phyloP scores from a whole-genome alignment of 176 grass and related monocot species.

The Avena eriantha region DNA sequence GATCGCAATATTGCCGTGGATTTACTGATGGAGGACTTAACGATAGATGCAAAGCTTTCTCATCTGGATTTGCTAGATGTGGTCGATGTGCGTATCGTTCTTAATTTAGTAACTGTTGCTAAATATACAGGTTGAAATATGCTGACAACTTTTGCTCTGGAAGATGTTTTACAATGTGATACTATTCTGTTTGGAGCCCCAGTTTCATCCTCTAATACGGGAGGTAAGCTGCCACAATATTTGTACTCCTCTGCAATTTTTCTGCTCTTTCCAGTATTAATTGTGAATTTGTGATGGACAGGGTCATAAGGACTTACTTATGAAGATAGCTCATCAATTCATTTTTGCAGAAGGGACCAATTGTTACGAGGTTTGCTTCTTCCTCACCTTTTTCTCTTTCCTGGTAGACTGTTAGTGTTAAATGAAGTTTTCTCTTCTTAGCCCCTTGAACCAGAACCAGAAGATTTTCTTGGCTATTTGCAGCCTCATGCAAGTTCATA shows the following conservation, averaged over 20 bases:
- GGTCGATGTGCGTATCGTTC: neutral
- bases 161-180: neutral
- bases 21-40: neutral
- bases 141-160: too few species aligned
- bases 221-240: neutral
- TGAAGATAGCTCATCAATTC: slow-evolving; percentile 2
- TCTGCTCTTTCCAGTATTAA: too few species aligned
- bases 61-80: neutral
- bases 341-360: neutral
- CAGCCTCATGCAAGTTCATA: neutral
- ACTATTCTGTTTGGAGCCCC: neutral
- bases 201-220: slow-evolving; percentile 18
- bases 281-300: too few species aligned
- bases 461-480: neutral
- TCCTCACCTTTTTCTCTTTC: too few species aligned
- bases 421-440: too few species aligned
- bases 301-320: neutral
- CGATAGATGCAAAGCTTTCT: neutral
- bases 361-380: too few species aligned
- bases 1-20: neutral
- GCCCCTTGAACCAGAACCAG: neutral
- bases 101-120: too few species aligned
- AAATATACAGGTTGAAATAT: too few species aligned
- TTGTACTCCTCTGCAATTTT: too few species aligned
- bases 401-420: too few species aligned